Evolutionary conservation across 768 basidiomycete species (phyloP).

Genomic region (Podaxis rugospora): DNA sequence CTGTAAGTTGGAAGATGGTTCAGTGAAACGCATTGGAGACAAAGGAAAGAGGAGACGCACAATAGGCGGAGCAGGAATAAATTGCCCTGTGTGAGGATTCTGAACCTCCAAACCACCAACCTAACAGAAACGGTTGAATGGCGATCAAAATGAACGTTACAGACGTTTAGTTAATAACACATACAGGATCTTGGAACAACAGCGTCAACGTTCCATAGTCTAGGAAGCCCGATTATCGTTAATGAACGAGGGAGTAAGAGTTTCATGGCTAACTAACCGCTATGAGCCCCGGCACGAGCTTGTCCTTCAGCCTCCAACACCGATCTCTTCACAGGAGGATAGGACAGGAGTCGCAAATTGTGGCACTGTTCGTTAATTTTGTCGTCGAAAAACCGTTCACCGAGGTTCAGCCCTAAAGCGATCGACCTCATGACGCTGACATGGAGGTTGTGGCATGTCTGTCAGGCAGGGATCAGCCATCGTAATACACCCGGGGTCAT

Average conservation of each 20-base stretch:
- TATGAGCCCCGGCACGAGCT: constrained; percentile 80
- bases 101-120: constrained; percentile 82
- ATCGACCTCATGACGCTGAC: constrained; percentile 79
- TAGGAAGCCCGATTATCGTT: constrained; percentile 16
- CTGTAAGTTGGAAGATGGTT: constrained; percentile 28
- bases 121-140: constrained; percentile 21
- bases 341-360: constrained; percentile 76
- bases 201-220: constrained; percentile 83
- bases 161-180: constrained; percentile 16
- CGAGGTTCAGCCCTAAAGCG: constrained; percentile 71
- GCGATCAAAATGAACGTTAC: not conserved
- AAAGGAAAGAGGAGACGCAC: constrained; percentile 36
- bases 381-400: constrained; percentile 71
- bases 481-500: not conserved
- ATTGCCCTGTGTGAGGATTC: constrained; percentile 71
- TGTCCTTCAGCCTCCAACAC: constrained; percentile 61
- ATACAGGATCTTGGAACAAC: constrained; percentile 72
- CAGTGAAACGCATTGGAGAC: not conserved
- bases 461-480: constrained; percentile 14
- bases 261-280: constrained; percentile 36
- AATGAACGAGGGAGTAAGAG: not conserved
- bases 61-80: constrained; percentile 70
- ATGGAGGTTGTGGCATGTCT: constrained; percentile 78
- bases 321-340: constrained; percentile 67
- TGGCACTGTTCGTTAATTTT: constrained; percentile 76